Evolutionary conservation across 306 rosid species (phyloP), one percentile per base, ranked within the genome.

Genomic region (Ammopiptanthus mongolicus): DNA sequence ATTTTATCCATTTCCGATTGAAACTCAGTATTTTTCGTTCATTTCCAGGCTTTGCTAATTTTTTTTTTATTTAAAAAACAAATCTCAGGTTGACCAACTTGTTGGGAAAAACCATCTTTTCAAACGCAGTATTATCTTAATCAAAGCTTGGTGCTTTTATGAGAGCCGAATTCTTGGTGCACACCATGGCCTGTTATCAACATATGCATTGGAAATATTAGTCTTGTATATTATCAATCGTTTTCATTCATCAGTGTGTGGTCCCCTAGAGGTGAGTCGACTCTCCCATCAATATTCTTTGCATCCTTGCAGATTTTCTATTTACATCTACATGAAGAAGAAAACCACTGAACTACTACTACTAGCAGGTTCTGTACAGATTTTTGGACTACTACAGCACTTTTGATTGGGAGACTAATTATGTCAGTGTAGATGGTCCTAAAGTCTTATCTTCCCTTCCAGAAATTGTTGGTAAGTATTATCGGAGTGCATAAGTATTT

Each of bases 141-240:
- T 87, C 78, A 91, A 88, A 81, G 84, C 97, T 6, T 91, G 97
- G 97, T 87, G 87, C 87, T 91, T 84, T 74, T 87, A 91, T 76
- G 93, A 91, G 81, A 87, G 93, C 76, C 86, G 92, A 66, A 84
- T 86, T 75, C 92, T 91, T 18, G 97, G 93, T 51, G 86, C 90
- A 77, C 87, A 75, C 58, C 79, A 82, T 80, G 92, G 94, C 70
- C 56, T 91, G 79, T 21, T 91, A 28, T 86, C 94, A 71, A 80
- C 97, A 42, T 91, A 91, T 79, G 97, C 90, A 6, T 65, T 88
- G 12, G 97, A 91, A 71, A 79, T 80, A 13, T 44, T 91, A 63
- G 97, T 91, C 66, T 65, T 91, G 67, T 84, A 80, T 56, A 71
- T 91, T 63, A 67, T 91, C 50, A 88, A 89, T 71, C 72, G 69